Evolutionary conservation across 495 filamentous ascomycete species (phyloP).

Genomic region (Xylaria grammica): DNA sequence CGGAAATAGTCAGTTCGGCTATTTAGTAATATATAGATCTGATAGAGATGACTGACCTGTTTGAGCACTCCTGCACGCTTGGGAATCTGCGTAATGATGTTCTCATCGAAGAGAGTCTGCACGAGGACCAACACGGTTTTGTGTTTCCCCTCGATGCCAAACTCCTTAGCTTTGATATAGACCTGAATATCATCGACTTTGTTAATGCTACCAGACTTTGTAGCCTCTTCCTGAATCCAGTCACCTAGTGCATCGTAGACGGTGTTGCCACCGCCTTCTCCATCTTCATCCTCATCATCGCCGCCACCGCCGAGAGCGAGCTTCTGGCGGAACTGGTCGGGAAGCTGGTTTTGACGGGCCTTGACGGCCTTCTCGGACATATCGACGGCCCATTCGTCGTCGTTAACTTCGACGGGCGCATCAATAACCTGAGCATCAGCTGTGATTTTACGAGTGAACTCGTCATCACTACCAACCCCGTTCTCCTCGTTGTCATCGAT

Average conservation of each 20-base stretch:
- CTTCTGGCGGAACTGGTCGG: slow-evolving; percentile 87
- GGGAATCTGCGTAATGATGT: slow-evolving; percentile 80
- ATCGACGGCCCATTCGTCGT: slow-evolving; percentile 93
- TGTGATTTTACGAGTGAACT: slow-evolving; percentile 89
- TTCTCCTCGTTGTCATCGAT: slow-evolving; percentile 66
- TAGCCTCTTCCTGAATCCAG: slow-evolving; percentile 83
- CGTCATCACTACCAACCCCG: slow-evolving; percentile 83
- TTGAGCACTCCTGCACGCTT: slow-evolving; percentile 83
- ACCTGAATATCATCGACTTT: slow-evolving; percentile 86
- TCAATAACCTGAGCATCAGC: slow-evolving; percentile 78
- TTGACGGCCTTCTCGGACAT: slow-evolving; percentile 93
- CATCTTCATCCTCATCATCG: slow-evolving; percentile 83
- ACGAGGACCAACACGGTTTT: slow-evolving; percentile 90
- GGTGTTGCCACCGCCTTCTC: slow-evolving; percentile 74
- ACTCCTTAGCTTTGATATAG: slow-evolving; percentile 93
- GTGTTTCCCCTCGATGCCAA: slow-evolving; percentile 94
- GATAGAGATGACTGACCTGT: slow-evolving; percentile 56
- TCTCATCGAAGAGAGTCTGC: slow-evolving; percentile 91
- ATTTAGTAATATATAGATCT: neutral
- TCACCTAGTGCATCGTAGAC: slow-evolving; percentile 90
- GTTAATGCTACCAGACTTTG: slow-evolving; percentile 70
- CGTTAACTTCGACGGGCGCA: slow-evolving; percentile 66
- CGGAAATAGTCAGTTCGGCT: slow-evolving; percentile 39
- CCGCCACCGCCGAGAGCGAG: slow-evolving; percentile 78
- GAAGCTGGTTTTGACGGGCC: slow-evolving; percentile 88